Base-by-base conservation (phyloP, 306 rosid genomes). In the Pyrus pyrifolia region DNA sequence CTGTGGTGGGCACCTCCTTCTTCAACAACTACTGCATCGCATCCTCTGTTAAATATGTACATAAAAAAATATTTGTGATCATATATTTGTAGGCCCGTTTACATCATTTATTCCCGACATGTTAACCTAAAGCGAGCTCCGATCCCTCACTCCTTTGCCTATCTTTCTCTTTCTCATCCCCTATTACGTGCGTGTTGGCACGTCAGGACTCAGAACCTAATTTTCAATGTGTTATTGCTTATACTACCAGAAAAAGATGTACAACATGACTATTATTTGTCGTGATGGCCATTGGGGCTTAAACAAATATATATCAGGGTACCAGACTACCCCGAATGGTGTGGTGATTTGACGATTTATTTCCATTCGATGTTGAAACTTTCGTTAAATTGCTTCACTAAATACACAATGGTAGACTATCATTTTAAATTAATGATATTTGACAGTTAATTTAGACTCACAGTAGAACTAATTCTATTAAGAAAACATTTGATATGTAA, bases 61-160 rank as follows among this genome's bases (percentile, higher is more conserved):
- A 57, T 59, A 58, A n/a, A 22, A 66, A 59, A 81, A 27, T 59
- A 73, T 14, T 69, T 46, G 51, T 72, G 69, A 38, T 67, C 68
- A 44, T 62, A 10, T 72, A n/a, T 71, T 29, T 72, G 79, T 78
- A 52, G 83, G 74, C 17, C 81, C 79, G 27, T 81, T 44, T 45
- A 42, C 81, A 60, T 75, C 42, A 84, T 78, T 84, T 40, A 81
- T 78, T 75, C 80, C 85, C 85, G 83, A 81, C 88, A 81, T 46
- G 55, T 40, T 61, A 78, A 70, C 68, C 18, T 60, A 75, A 42
- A 7, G 44, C 17, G 21, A 51, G 8, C 8, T 51, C 55, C 55
- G 1, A 51, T 69, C 58, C 46, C 25, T 8, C 27, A 8, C 76
- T 35, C 76, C 7, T 51, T 51, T 51, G 3, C 21, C 55, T 11